Evolutionary conservation across 208 protist species (phyloP), one percentile per base, ranked within the genome.

Genomic region (Trypanosoma caninum): DNA sequence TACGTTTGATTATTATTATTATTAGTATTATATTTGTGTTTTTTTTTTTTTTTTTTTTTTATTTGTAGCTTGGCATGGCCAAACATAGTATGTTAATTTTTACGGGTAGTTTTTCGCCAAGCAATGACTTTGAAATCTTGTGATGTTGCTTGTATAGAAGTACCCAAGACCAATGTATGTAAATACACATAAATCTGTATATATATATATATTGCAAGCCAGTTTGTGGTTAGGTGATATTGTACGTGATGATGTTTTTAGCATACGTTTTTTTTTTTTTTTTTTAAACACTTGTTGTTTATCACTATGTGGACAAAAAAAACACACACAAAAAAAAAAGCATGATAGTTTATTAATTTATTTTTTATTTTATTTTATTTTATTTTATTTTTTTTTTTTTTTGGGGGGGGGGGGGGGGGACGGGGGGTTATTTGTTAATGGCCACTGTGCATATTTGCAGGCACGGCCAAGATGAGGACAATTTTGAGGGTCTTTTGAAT

Each of bases 401-500:
- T 3, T 63, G 27, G 38, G 22, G 13, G n/a, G n/a, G n/a, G n/a
- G n/a, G n/a, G n/a, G n/a, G n/a, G n/a, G n/a, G n/a, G n/a, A n/a
- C n/a, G n/a, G n/a, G n/a, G n/a, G n/a, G n/a, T n/a, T n/a, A n/a
- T 50, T 30, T 3, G 14, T 47, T 52, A 25, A 86, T 89, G 85
- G 77, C 85, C 1, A 45, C 70, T 44, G 66, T 96, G 54, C 74
- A 87, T 47, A 40, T 94, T 0, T 93, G 87, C 64, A 76, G 91
- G 27, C 91, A 96, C 57, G 91, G 91, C n/a, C 87, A 96, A 64
- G 85, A 96, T 66, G 63, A 85, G 59, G 87, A 96, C 69, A 96
- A 96, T 64, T 72, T 59, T 9, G 62, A 72, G 0, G 82, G 87
- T 27, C 53, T 94, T 41, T 69, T 96, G 8, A 96, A 96, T 45